Percentiles rank a stretch among this genome's conserved stretches.
Conservation (phyloP, 2,329 filamentous ascomycete genomes). For the Botrytis cinerea region DNA sequence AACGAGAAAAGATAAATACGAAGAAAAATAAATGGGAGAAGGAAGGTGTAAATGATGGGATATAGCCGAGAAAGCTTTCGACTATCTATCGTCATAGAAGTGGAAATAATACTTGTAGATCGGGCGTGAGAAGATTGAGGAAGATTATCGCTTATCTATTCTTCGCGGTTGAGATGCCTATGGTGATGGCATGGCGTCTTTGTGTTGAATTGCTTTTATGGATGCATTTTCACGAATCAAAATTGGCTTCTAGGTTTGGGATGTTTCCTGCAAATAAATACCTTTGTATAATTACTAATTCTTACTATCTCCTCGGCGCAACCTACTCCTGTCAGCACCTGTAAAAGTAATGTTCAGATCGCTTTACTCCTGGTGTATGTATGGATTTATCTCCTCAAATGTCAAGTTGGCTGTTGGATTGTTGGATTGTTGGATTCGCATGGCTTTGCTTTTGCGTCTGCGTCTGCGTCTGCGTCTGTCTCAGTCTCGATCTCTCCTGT, state of each 20-base stretch:
- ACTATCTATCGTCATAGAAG: background rate
- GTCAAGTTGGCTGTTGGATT: no score
- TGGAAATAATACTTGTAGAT: background rate
- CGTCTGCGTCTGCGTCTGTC: no score
- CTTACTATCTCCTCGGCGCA: background rate
- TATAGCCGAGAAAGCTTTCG: background rate
- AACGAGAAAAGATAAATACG: background rate
- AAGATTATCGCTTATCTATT: background rate
- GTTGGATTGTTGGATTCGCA: no score
- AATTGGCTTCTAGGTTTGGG: rapidly evolving
- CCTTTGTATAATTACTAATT: background rate
- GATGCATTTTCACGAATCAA: background rate
- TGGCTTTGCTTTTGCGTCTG: no score
- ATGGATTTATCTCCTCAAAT: no score
- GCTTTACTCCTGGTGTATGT: no score
- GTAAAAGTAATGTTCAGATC: no score
- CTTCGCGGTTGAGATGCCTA: background rate
- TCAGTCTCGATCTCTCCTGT: no score
- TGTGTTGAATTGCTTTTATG: background rate
- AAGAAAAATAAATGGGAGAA: background rate
- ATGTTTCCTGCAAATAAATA: rapidly evolving
- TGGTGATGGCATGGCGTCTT: no score
- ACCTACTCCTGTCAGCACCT: no score
- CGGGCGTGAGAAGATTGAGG: background rate
- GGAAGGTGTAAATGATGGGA: background rate